Base-by-base conservation (phyloP, 768 basidiomycete species). In the Phanerochaete sordida region DNA sequence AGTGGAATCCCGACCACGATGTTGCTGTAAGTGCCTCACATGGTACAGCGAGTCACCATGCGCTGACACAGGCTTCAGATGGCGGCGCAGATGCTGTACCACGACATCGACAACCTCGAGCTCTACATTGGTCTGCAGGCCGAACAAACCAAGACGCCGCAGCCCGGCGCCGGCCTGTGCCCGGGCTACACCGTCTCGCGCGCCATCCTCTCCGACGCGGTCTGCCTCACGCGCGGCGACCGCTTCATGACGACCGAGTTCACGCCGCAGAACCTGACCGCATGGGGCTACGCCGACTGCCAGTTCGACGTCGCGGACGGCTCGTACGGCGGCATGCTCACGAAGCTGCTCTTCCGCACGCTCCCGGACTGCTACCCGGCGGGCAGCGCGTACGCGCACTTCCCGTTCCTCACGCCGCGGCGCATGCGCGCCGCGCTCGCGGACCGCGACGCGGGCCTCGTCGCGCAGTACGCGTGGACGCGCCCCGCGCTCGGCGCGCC, bases 181-280 rank as follows among this genome's bases (percentile, higher is more conserved):
- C 90, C 90, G 4, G 89, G 90, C 27, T 92, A 85, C 74, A 93
- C 92, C 4, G 87, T 91, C 63, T 90, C 90, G 7, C 80, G 92
- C 46, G 88, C 90, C n/a, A 93, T 95, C 63, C 77, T 95, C 15
- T 79, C 86, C 12, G 90, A 92, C 68, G 91, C 90, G 1, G 86
- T 92, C 35, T 84, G 80, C 62, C 76, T 93, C 59, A 84, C 82
- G 30, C 83, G 91, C 31, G 69, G 92, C 7, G 92, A 94, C 69
- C 83, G 88, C 5, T 93, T 89, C 75, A 73, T 90, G 63, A 92
- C 91, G 0, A 78, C 80, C 9, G 90, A 92, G 45, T 86, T 85
- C 66, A 93, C 89, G 8, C 89, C 90, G 11, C 79, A 76, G 66
- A 92, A 91, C 69, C 73, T 90, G 11, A 93, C 92, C 2, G 73